Percentiles rank a stretch among this genome's conserved stretches.
These are phyloP conservation scores for Bothriochloa decipiens DNA, from an alignment of 176 grass and related monocot genomes.

Conservation along the genomic window DNA sequence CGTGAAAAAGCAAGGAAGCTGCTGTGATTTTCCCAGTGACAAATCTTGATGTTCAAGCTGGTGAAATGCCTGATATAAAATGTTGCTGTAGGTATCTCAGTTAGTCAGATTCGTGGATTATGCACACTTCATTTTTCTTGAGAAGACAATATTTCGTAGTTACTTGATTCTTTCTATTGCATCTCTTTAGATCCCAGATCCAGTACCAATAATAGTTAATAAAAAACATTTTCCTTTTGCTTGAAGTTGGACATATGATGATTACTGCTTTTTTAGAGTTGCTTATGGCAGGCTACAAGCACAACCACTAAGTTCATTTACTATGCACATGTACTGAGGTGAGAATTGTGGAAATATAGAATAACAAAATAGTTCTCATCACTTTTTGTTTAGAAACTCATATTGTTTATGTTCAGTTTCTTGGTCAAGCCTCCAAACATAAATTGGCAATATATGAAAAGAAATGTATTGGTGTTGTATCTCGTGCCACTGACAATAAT, in stretches of 20 bases:
- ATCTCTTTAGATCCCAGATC: conserved; percentile 18
- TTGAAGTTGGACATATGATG: background rate
- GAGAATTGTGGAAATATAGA: no score
- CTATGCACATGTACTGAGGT: no score
- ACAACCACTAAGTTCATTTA: no score
- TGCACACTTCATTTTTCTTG: conserved; percentile 89
- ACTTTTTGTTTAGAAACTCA: no score
- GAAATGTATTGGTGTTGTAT: no score
- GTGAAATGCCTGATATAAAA: conserved; percentile 90
- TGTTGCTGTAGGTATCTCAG: conserved; percentile 83
- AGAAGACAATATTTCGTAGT: conserved; percentile 54
- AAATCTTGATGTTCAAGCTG: conserved; percentile 60
- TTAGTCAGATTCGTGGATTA: conserved; percentile 93
- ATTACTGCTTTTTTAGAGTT: background rate
- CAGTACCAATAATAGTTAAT: background rate
- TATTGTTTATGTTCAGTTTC: no score
- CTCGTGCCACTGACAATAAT: no score
- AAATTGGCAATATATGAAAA: no score
- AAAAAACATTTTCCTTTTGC: no score
- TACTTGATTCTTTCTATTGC: background rate
- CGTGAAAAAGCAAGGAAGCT: no score
- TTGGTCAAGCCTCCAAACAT: no score
- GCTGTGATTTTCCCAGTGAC: background rate
- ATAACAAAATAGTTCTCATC: no score
- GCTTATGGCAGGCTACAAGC: background rate